phyloP scores from a whole-genome alignment of 2,329 filamentous ascomycete genomes.

The Davidsoniella neocaledoniae region DNA sequence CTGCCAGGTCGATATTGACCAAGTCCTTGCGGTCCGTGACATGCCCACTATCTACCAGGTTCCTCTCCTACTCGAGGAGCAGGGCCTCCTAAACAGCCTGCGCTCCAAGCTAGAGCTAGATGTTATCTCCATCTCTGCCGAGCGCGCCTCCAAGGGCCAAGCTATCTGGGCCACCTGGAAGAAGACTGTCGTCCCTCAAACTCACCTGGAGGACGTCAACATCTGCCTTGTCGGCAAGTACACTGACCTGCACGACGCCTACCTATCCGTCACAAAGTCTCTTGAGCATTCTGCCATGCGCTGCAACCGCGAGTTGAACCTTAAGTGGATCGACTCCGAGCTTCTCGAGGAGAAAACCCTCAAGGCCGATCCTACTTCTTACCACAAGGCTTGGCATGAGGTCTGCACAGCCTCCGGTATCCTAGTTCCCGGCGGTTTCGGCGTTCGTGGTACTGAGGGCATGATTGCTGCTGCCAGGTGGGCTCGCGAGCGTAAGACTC shows the following conservation, averaged over 20 bases:
- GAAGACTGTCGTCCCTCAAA: slow-evolving; percentile 47
- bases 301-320: slow-evolving; percentile 59
- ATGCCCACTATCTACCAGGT: slow-evolving; percentile 89
- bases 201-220: slow-evolving; percentile 50
- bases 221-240: slow-evolving; percentile 94
- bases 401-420: slow-evolving; percentile 54
- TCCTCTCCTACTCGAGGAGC: slow-evolving; percentile 73
- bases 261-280: slow-evolving; percentile 69
- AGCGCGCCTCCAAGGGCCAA: slow-evolving; percentile 43
- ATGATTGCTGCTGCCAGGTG: slow-evolving; percentile 82
- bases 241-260: slow-evolving; percentile 66
- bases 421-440: slow-evolving; percentile 60
- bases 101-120: slow-evolving; percentile 49
- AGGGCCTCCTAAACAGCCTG: slow-evolving; percentile 57
- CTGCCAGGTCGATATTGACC: slow-evolving; percentile 72
- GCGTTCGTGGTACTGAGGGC: slow-evolving; percentile 64
- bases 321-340: slow-evolving; percentile 73
- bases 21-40: slow-evolving; percentile 80
- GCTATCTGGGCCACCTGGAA: slow-evolving; percentile 70
- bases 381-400: slow-evolving; percentile 72
- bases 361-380: slow-evolving; percentile 49
- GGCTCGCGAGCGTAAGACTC: slow-evolving; percentile 65
- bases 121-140: slow-evolving; percentile 31
- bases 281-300: slow-evolving; percentile 86
- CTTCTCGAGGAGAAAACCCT: slow-evolving; percentile 56